Evolutionary conservation across 768 basidiomycete species (phyloP).

Genomic region (Megacollybia marginata): DNA sequence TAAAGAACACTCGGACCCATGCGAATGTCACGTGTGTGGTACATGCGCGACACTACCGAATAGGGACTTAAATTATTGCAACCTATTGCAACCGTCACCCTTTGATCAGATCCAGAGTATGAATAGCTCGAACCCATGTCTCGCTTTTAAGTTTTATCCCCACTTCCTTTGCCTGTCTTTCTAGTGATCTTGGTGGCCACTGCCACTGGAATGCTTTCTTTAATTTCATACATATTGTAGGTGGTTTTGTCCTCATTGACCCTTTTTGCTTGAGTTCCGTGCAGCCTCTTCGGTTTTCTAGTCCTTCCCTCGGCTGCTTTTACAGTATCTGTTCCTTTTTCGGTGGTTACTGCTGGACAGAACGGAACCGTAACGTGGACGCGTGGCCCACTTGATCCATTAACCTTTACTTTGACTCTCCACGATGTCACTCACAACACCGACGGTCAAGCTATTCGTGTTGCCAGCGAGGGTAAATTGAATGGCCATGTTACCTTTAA

Average conservation of each 20-base stretch:
- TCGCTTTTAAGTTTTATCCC: not conserved
- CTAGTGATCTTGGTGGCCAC: not conserved
- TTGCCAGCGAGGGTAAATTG: not conserved
- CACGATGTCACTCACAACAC: not conserved
- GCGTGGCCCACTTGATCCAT: not conserved
- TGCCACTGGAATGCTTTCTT: not conserved
- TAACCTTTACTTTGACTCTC: not conserved
- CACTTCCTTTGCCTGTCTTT: not conserved
- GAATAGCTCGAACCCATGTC: not conserved
- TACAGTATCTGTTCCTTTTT: not conserved
- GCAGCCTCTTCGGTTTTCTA: not conserved
- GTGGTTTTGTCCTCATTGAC: not conserved
- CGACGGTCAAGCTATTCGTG: not conserved
- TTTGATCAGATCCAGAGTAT: too few species aligned
- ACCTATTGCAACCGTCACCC: too few species aligned
- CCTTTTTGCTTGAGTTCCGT: not conserved
- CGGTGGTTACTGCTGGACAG: not conserved
- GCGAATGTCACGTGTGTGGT: too few species aligned
- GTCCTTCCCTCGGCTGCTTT: not conserved
- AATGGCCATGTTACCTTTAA: not conserved
- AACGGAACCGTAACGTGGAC: not conserved
- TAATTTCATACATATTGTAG: not conserved
- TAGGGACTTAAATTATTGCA: too few species aligned
- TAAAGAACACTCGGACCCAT: conserved; percentile 48
- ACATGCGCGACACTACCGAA: too few species aligned